Evolutionary conservation across 75 land plant genomes (phyloP).

Genomic region (Larix kaempferi): DNA sequence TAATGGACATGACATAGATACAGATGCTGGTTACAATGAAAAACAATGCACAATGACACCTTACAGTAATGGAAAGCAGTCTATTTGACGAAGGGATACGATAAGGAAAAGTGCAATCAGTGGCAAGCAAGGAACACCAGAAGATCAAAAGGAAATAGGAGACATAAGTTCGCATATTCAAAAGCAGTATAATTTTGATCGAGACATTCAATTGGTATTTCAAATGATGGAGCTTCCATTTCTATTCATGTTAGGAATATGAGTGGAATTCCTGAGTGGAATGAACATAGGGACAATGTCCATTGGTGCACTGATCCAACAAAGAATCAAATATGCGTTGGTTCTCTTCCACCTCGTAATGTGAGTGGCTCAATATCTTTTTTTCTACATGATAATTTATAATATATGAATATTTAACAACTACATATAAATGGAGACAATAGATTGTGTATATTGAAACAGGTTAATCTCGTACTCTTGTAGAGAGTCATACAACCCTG

Average conservation of each 20-base stretch:
- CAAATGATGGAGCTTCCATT: background rate
- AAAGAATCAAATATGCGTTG: background rate
- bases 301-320: background rate
- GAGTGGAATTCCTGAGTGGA: background rate
- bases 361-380: background rate
- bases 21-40: background rate
- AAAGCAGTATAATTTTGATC: background rate
- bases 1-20: conserved; percentile 1
- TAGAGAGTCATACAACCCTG: no score
- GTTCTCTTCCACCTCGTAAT: background rate
- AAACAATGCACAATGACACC: background rate
- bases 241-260: background rate
- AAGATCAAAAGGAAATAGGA: background rate
- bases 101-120: background rate
- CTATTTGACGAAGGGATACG: background rate
- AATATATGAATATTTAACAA: background rate
- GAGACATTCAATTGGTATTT: background rate
- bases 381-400: background rate
- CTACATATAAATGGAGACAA: background rate
- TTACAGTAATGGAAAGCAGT: background rate
- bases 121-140: background rate
- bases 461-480: no score
- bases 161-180: background rate
- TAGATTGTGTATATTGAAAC: background rate
- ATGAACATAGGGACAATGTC: background rate